Percentiles rank a stretch among this genome's conserved stretches.
Conservation (phyloP, 116 monocot genomes). For the Zostera marina region DNA sequence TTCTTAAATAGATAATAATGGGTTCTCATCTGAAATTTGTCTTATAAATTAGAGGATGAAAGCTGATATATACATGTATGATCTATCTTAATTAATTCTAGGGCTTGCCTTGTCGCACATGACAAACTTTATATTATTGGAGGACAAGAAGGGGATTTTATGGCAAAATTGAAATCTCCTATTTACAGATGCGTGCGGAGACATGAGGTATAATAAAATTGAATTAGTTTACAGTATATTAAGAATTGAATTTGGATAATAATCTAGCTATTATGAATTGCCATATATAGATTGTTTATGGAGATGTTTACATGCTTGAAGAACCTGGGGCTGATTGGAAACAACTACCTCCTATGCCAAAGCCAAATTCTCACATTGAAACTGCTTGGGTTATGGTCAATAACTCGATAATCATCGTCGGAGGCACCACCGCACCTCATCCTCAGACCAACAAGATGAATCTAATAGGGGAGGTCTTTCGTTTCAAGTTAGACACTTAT, state of each 20-base stretch:
- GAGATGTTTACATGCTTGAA: constrained; percentile 91
- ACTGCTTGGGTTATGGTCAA: constrained; percentile 85
- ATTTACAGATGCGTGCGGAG: constrained; percentile 84
- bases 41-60: not conserved
- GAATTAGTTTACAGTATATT: no score
- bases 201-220: constrained; percentile 42
- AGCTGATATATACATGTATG: not conserved
- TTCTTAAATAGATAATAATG: no score
- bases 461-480: constrained; percentile 58
- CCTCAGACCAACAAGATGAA: constrained; percentile 90
- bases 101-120: constrained; percentile 87
- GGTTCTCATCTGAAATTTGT: no score
- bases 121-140: constrained; percentile 77
- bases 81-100: constrained; percentile 21
- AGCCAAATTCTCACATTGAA: constrained; percentile 96
- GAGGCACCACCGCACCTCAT: constrained; percentile 85
- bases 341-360: constrained; percentile 79
- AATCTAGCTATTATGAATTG: no score
- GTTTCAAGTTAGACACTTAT: constrained; percentile 10
- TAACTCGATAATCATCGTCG: constrained; percentile 66
- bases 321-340: constrained; percentile 50
- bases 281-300: no score
- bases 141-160: constrained; percentile 98
- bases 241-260: no score
- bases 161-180: constrained; percentile 92